Base-by-base conservation (phyloP, 164 flowering plant species). In the Litsea cubeba region DNA sequence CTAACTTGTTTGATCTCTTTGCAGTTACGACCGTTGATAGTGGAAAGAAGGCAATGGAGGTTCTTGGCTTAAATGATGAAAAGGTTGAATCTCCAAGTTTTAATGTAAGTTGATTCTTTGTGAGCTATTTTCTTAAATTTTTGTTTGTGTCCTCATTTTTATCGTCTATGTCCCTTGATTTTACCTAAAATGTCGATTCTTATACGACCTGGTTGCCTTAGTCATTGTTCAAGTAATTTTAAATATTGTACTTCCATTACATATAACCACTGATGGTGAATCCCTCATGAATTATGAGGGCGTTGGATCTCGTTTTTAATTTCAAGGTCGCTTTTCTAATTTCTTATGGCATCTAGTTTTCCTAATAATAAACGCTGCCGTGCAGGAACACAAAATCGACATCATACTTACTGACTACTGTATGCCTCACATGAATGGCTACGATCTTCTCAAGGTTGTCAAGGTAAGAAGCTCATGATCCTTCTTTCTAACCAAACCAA, bases 381-480 rank as follows among this genome's bases (percentile, higher is more conserved):
- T 76, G 57, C 77, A 81, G 83, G 83, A 69, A 22, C 24, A 24
- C 63, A 77, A 81, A 63, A 32, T 81, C 26, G 80, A 81, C 71
- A 77, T 81, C 12, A 75, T 81, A 63, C 76, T 81, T 49, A 81
- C 83, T 3, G 83, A 81, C 63, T 81, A 77, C 54, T 78, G 80
- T 57, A 81, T 81, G 80, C 83, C 83, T n/a, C 74, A 50, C 66
- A 75, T 77, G 78, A 72, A 72, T 66, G 83, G 83, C 57, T 78
- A 75, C 64, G 83, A 81, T 50, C 71, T 77, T 58, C 80, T 81
- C 62, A 78, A 75, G 63, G 68, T 25, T 70, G 70, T 78, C 32
- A 81, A 78, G 78, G 80, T 81, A 68, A 2, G 50, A 70, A 22
- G 20, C 63, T 58, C 23, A 50, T 2, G 40, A 68, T 46, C 50